Evolutionary conservation across 495 filamentous ascomycete genomes (phyloP), one percentile per base, ranked within the genome.

Genomic region (Collariella sp.): DNA sequence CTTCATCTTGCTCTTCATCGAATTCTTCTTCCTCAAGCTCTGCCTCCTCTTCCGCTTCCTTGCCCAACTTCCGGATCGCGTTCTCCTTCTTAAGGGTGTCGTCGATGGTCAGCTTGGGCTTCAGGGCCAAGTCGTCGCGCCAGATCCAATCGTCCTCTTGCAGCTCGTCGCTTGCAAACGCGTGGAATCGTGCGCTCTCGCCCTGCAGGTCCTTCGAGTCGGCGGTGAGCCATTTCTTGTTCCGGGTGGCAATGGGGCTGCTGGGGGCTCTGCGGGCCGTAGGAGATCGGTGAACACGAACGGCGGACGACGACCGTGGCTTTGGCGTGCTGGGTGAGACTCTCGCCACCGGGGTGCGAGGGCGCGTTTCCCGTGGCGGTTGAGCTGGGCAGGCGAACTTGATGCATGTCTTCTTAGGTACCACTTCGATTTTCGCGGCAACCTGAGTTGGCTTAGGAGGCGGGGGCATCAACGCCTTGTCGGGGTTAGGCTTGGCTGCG

Each of bases 41-140:
- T 18, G 82, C 88, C 68, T 95, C 91, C 62, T 91, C 83, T 64
- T 96, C 91, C 9, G 83, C 93, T 68, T 98, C 93, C 70, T 94
- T 87, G 47, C 82, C 91, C 22, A 96, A 68, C 62, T 83, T 83
- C 43, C 93, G 82, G 60, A 98, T 94, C 10, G 80, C 87, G 58
- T 84, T 87, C 68, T 98, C 93, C 66, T 94, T 93, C 65, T 83
- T 78, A 62, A 98, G 77, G 20, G 91, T 93, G 67, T 97, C 94
- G 60, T 83, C 83, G 57, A 98, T 77, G 18, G 90, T 96, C 39
- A 96, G 77, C 62, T 86, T 87, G 31, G 78, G 74, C 45, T 76
- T 73, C 55, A 83, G 75, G 20, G 67, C 46, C 68, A 83, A 46
- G 67, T 77, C 34, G 42, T 85, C 77, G 52, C 84, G 81, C 36